Conservation (phyloP, 768 basidiomycete genomes). For the Auriscalpium orientale region DNA sequence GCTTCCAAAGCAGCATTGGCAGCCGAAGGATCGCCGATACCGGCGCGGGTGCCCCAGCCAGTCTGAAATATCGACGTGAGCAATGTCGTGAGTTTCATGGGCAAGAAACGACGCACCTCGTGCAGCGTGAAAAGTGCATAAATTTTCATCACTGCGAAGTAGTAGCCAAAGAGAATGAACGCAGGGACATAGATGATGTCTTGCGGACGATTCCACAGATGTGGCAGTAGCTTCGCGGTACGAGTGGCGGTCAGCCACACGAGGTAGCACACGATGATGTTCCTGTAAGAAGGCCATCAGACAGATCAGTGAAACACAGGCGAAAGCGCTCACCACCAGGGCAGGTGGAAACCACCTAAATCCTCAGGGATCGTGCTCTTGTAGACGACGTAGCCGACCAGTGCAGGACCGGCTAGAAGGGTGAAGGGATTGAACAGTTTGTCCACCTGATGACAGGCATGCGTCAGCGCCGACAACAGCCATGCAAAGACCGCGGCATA, state of each 20-base stretch:
- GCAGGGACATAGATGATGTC: conserved; percentile 54
- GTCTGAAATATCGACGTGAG: conserved; percentile 38
- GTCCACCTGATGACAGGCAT: conserved; percentile 47
- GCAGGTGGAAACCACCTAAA: conserved; percentile 72
- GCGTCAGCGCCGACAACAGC: conserved; percentile 5
- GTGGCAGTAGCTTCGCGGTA: conserved; percentile 65
- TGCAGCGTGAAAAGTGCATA: conserved; percentile 88
- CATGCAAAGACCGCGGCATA: conserved; percentile 25
- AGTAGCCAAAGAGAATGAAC: conserved; percentile 82
- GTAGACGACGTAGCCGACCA: conserved; percentile 70
- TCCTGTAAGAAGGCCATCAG: conserved; percentile 34
- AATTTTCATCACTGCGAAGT: conserved; percentile 91
- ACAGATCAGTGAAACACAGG: neutral
- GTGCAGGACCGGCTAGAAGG: conserved; percentile 72
- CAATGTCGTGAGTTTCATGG: neutral
- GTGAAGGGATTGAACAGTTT: conserved; percentile 85
- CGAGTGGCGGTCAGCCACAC: conserved; percentile 67
- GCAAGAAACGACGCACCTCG: conserved; percentile 44
- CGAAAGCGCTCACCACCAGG: conserved; percentile 58
- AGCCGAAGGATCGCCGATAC: conserved; percentile 77
- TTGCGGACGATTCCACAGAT: conserved; percentile 50
- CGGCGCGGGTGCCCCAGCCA: conserved; percentile 93
- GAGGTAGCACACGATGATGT: conserved; percentile 57
- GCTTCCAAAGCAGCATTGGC: conserved; percentile 64
- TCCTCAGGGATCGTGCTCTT: conserved; percentile 66